These are phyloP conservation scores for Salix dunnii DNA, from an alignment of 345 rosid species.

Conservation along the genomic window DNA sequence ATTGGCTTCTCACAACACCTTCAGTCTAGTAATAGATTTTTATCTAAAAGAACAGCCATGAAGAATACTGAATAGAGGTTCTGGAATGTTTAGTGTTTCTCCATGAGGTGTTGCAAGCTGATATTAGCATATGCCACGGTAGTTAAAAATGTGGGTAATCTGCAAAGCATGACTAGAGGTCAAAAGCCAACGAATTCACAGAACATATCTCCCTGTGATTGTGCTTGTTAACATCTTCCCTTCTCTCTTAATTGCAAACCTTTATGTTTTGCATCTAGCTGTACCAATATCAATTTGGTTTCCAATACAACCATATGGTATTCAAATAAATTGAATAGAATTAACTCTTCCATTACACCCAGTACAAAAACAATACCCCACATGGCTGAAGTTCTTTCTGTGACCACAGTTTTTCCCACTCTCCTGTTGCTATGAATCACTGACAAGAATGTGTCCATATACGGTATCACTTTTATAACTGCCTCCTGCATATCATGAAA, in stretches of 20 bases:
- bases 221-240: neutral
- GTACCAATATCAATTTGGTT: neutral
- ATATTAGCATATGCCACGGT: too few relatives aligned
- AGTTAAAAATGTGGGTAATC: too few relatives aligned
- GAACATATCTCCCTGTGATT: neutral
- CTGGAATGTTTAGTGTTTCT: neutral
- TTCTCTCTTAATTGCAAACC: neutral
- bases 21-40: neutral
- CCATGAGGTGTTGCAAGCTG: neutral
- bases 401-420: neutral
- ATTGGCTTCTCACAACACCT: neutral
- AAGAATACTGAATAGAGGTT: neutral
- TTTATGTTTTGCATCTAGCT: neutral
- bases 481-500: conserved; percentile 11
- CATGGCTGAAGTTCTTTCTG: neutral
- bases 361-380: neutral
- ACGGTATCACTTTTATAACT: neutral
- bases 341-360: neutral
- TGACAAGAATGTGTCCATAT: neutral
- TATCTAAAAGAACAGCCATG: too few relatives aligned
- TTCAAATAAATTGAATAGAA: neutral
- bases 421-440: neutral
- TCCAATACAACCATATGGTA: neutral
- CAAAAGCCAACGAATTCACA: neutral
- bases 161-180: too few relatives aligned